phyloP scores from a whole-genome alignment of 129 eudicot genomes.

The Artemisia annua region DNA sequence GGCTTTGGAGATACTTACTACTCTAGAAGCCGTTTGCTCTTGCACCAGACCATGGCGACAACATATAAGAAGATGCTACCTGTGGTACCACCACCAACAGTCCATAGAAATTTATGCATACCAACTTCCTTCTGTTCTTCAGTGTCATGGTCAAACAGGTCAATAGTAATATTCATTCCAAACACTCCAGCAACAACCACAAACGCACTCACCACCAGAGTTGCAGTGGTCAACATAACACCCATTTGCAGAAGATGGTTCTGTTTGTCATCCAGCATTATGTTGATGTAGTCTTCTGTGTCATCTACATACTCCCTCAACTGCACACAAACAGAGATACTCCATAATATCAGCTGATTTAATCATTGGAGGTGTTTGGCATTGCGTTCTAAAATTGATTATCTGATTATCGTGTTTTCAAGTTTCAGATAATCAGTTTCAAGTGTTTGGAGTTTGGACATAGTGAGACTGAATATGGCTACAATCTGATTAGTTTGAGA shows the following conservation, averaged over 20 bases:
- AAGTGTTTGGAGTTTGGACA: too few species aligned
- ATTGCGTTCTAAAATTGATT: too few species aligned
- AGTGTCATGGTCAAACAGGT: constrained; percentile 11
- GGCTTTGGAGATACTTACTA: constrained; percentile 24
- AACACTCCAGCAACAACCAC: constrained; percentile 62
- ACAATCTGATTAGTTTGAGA: too few species aligned
- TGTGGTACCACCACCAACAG: constrained; percentile 36
- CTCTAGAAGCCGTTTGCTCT: constrained; percentile 37
- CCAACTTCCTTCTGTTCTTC: constrained; percentile 20
- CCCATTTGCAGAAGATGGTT: constrained; percentile 80
- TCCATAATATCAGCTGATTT: not conserved
- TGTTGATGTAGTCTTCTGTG: constrained; percentile 68
- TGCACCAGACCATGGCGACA: constrained; percentile 41
- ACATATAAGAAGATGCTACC: constrained; percentile 39
- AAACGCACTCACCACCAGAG: constrained; percentile 49
- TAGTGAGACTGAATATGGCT: too few species aligned
- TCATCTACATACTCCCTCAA: constrained; percentile 69
- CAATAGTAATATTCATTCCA: constrained; percentile 55
- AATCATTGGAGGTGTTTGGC: too few species aligned
- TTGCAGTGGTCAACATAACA: constrained; percentile 57
- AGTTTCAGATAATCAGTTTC: too few species aligned
- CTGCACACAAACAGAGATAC: constrained; percentile 20
- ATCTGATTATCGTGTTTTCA: too few species aligned
- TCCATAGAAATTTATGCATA: constrained; percentile 31
- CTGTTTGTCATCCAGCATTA: constrained; percentile 75